Percentiles rank a stretch among this genome's conserved stretches.
These are phyloP conservation scores for Lichtheimia ramosa DNA, from an alignment of 371 early-diverging fungal species.

Conservation along the genomic window DNA sequence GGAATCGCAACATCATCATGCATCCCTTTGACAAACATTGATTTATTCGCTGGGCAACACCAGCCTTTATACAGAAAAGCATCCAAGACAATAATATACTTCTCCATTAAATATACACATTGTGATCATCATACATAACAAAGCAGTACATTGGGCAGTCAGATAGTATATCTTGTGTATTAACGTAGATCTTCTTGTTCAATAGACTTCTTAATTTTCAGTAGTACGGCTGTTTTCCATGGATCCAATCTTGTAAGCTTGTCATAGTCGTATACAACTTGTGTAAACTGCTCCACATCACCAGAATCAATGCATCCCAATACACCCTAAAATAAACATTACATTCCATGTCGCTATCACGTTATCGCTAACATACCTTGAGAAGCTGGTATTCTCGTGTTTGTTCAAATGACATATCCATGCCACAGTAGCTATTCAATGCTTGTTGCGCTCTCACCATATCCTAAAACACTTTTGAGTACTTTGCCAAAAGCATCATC, in stretches of 20 bases:
- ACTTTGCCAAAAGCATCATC: background rate
- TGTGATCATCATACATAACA: too few species aligned
- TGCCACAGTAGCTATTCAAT: conserved; percentile 40
- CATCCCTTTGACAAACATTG: too few species aligned
- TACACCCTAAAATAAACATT: conserved; percentile 47
- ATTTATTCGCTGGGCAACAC: too few species aligned
- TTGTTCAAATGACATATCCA: conserved; percentile 84
- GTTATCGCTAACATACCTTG: conserved; percentile 42
- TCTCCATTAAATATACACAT: too few species aligned
- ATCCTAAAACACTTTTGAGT: conserved; percentile 21
- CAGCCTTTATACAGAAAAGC: too few species aligned
- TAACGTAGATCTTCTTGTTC: conserved; percentile 42
- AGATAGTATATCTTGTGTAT: background rate
- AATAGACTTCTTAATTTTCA: conserved; percentile 75
- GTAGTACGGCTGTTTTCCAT: conserved; percentile 93
- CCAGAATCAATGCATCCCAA: conserved; percentile 74
- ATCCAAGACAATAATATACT: too few species aligned
- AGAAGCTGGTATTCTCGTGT: conserved; percentile 86
- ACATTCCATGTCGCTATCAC: background rate
- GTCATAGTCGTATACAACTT: conserved; percentile 82
- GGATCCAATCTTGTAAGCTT: conserved; percentile 86
- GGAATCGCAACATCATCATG: too few species aligned
- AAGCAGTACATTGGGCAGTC: too few species aligned
- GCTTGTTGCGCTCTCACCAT: conserved; percentile 37
- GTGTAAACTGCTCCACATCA: conserved; percentile 84